These are phyloP conservation scores for Arthrobotrys iridis DNA, from an alignment of 2,329 filamentous ascomycete species.

Conservation along the genomic window DNA sequence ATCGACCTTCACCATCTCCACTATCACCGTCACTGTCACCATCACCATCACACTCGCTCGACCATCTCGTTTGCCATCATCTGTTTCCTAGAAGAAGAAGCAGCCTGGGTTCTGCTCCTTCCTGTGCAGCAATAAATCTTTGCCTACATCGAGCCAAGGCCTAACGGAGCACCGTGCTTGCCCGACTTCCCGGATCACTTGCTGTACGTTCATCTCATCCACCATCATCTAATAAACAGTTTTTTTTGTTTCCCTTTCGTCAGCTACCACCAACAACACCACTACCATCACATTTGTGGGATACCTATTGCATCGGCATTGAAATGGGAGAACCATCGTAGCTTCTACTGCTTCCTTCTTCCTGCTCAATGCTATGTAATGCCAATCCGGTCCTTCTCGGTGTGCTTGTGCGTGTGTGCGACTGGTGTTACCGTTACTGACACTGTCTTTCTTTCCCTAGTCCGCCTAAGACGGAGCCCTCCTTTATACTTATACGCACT, in stretches of 20 bases:
- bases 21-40: not conserved
- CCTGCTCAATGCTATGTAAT: not conserved
- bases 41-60: conserved; percentile 6
- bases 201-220: conserved; percentile 8
- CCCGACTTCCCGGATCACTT: not conserved
- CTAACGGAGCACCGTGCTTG: conserved; percentile 4
- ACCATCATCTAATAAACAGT: not conserved
- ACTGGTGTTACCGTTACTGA: conserved; percentile 35
- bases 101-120: not conserved
- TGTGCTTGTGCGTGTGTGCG: conserved; percentile 5
- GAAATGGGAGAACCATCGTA: not conserved
- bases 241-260: not conserved
- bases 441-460: conserved; percentile 26
- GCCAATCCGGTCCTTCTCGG: not conserved
- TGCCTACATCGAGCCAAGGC: not conserved
- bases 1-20: not conserved
- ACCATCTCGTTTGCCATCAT: not conserved
- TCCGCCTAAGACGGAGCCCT: conserved; percentile 26
- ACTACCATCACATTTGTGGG: no score
- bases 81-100: not conserved
- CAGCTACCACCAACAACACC: not conserved
- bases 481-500: conserved; percentile 13
- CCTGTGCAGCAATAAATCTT: no score
- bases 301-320: no score
- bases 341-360: no score